phyloP scores from a whole-genome alignment of 805 yeast species.

The Metschnikowia proteae region DNA sequence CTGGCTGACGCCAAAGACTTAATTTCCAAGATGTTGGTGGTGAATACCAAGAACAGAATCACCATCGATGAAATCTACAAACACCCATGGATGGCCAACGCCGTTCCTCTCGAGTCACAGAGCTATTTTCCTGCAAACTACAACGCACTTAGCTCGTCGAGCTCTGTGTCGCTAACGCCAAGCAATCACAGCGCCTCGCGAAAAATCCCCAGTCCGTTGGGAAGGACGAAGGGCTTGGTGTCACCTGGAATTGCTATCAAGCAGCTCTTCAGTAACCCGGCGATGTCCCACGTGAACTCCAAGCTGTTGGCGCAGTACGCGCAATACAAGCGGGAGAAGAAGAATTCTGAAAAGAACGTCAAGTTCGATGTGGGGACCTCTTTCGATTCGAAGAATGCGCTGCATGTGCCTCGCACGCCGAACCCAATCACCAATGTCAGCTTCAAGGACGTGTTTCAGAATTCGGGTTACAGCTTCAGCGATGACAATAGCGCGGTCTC shows the following conservation, averaged over 20 bases:
- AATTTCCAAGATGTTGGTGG: conserved; percentile 63
- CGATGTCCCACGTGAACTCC: conserved; percentile 28
- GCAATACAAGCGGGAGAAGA: conserved; percentile 12
- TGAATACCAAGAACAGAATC: conserved; percentile 64
- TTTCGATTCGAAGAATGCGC: conserved; percentile 7
- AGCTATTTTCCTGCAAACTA: conserved; percentile 17
- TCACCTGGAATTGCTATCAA: conserved; percentile 31
- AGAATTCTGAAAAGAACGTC: conserved; percentile 16
- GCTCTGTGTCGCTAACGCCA: background rate
- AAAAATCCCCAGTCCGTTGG: conserved; percentile 8
- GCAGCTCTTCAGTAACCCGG: conserved; percentile 42
- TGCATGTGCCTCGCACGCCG: conserved; percentile 41
- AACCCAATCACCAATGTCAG: conserved; percentile 29
- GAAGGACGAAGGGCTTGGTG: conserved; percentile 11
- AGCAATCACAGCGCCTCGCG: conserved; percentile 7
- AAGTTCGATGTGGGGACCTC: conserved; percentile 18
- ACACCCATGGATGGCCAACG: conserved; percentile 66
- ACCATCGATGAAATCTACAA: conserved; percentile 66
- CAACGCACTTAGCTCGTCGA: background rate
- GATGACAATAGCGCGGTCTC: conserved; percentile 11
- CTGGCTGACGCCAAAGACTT: conserved; percentile 64
- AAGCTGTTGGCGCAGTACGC: conserved; percentile 15
- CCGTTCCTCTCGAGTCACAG: conserved; percentile 11
- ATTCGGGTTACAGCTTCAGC: background rate
- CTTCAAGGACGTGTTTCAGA: conserved; percentile 30